A percentile compares a stretch with the other conserved stretches of the same genome.
Conservation (phyloP, 1,139 yeast genomes). For the Saccharomyces hybrid region DNA sequence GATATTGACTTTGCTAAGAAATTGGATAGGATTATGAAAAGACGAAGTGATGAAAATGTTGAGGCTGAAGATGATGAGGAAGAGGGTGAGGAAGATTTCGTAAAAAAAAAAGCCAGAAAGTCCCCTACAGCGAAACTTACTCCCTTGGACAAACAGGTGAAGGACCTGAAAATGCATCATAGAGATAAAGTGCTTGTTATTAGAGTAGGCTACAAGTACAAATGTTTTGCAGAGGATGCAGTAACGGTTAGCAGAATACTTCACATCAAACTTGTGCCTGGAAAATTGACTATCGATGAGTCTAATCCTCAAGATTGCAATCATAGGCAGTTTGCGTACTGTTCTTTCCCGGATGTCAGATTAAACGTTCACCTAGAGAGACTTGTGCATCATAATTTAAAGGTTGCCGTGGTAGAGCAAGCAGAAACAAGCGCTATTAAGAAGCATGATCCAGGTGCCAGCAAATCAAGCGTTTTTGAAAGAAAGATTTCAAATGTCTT, state of each 20-base stretch:
- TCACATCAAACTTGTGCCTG: constrained; percentile 66
- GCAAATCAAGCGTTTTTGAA: constrained; percentile 47
- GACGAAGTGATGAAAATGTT: constrained; percentile 1
- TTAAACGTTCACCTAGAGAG: constrained; percentile 69
- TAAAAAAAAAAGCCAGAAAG: constrained; percentile 1
- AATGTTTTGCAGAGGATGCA: constrained; percentile 83
- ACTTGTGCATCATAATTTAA: constrained; percentile 53
- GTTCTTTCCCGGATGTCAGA: constrained; percentile 75
- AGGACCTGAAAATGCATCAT: constrained; percentile 52
- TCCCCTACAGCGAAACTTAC: constrained; percentile 38
- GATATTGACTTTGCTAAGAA: not conserved
- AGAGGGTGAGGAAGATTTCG: constrained; percentile 2
- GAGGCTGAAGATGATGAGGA: constrained; percentile 1
- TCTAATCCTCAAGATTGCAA: constrained; percentile 37
- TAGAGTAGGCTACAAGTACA: constrained; percentile 88
- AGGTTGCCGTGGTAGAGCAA: constrained; percentile 85
- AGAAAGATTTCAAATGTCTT: constrained; percentile 66
- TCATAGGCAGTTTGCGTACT: constrained; percentile 64
- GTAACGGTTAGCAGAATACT: constrained; percentile 54
- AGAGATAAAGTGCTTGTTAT: constrained; percentile 65
- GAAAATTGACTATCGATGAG: constrained; percentile 47
- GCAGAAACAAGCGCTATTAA: constrained; percentile 74
- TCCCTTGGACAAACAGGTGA: constrained; percentile 73
- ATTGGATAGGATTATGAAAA: constrained; percentile 3
- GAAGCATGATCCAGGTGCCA: constrained; percentile 29